Percentiles rank a stretch among this genome's conserved stretches.
Conservation (phyloP, 306 rosid species). For the Dryas octopetala region DNA sequence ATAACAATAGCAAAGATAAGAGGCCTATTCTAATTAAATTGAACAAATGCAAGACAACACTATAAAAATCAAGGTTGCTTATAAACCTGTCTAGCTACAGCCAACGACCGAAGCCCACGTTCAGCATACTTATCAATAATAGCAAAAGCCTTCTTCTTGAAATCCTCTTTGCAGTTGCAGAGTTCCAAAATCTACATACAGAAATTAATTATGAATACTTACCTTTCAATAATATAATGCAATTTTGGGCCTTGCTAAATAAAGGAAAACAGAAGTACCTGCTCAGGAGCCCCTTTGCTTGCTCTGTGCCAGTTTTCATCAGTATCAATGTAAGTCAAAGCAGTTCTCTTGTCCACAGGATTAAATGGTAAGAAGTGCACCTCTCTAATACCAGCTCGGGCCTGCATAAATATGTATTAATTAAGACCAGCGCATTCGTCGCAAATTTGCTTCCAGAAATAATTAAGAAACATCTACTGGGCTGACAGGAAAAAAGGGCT, state of each 20-base stretch:
- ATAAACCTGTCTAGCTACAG: slow-evolving; percentile 87
- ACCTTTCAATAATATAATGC: neutral
- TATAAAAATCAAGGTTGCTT: slow-evolving; percentile 2
- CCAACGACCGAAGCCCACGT: slow-evolving; percentile 96
- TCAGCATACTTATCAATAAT: slow-evolving; percentile 93
- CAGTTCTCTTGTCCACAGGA: slow-evolving; percentile 98
- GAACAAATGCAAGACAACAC: neutral
- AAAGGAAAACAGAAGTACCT: slow-evolving; percentile 46
- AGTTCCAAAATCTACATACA: slow-evolving; percentile 60
- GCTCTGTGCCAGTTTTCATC: slow-evolving; percentile 91
- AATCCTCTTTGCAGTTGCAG: slow-evolving; percentile 83
- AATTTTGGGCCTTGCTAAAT: neutral
- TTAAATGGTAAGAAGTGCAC: slow-evolving; percentile 92
- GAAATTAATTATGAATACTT: slow-evolving; percentile 15
- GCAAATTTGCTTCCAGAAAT: neutral
- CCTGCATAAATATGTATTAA: slow-evolving; percentile 41
- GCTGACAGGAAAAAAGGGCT: slow-evolving; percentile 2
- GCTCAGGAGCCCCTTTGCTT: slow-evolving; percentile 99
- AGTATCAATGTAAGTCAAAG: slow-evolving; percentile 85
- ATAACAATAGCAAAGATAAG: neutral
- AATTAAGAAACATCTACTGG: slow-evolving; percentile 9
- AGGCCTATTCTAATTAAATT: neutral
- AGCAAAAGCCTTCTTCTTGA: slow-evolving; percentile 61
- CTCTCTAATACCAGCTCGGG: slow-evolving; percentile 86
- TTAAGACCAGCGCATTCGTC: slow-evolving; percentile 7